These are phyloP conservation scores for Tephrocybe sp. DNA, from an alignment of 768 basidiomycete genomes.

Conservation along the genomic window DNA sequence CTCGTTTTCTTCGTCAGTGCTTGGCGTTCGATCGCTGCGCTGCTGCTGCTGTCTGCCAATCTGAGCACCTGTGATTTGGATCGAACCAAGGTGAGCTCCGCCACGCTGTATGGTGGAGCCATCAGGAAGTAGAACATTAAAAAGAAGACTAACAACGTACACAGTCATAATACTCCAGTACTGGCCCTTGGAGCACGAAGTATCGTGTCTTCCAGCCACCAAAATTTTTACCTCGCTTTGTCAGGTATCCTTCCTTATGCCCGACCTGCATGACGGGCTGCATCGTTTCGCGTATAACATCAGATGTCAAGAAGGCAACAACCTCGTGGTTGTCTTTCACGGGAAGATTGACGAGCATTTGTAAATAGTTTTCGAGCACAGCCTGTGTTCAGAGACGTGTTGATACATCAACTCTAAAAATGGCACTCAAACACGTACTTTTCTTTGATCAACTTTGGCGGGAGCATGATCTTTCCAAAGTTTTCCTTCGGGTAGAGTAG, in stretches of 20 bases:
- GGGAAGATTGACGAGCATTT: slow-evolving; percentile 76
- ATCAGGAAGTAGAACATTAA: slow-evolving; percentile 7
- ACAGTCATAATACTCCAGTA: slow-evolving; percentile 92
- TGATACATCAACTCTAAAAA: not conserved
- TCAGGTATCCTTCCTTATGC: slow-evolving; percentile 93
- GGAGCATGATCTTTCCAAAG: slow-evolving; percentile 98
- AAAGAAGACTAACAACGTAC: slow-evolving; percentile 48
- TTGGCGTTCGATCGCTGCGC: slow-evolving; percentile 47
- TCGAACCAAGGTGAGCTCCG: slow-evolving; percentile 88
- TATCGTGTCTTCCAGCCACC: slow-evolving; percentile 97
- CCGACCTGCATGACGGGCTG: slow-evolving; percentile 77
- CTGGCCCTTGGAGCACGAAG: slow-evolving; percentile 89
- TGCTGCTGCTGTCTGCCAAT: slow-evolving; percentile 98
- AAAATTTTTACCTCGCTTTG: slow-evolving; percentile 96
- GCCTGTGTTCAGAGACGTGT: slow-evolving; percentile 35
- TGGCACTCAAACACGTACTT: slow-evolving; percentile 49
- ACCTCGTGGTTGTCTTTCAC: slow-evolving; percentile 88
- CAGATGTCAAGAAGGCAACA: slow-evolving; percentile 89
- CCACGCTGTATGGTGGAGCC: slow-evolving; percentile 61
- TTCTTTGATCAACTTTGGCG: slow-evolving; percentile 93
- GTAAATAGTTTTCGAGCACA: slow-evolving; percentile 82
- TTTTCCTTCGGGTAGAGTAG: slow-evolving; percentile 82
- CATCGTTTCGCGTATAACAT: slow-evolving; percentile 74
- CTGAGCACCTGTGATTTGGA: slow-evolving; percentile 86
- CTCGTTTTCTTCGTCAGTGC: slow-evolving; percentile 82